These are phyloP conservation scores for Trichoderma afroharzianum DNA, from an alignment of 2,329 filamentous ascomycete genomes.

Conservation along the genomic window DNA sequence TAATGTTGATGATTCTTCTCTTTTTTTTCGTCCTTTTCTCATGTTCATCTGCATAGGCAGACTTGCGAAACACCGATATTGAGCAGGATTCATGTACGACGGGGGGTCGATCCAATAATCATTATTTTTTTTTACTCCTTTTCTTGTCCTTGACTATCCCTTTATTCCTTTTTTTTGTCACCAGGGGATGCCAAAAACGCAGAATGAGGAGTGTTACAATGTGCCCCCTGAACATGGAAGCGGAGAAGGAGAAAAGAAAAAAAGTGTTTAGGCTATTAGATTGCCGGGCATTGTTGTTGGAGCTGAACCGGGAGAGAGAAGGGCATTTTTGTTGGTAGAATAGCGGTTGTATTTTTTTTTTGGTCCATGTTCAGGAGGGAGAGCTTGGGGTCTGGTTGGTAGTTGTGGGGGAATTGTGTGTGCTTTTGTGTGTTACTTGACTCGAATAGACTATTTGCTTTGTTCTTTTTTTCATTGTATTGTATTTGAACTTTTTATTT, in stretches of 20 bases:
- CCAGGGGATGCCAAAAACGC: not conserved
- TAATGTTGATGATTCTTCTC: constrained; percentile 18
- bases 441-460: constrained; percentile 24
- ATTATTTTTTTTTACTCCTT: constrained; percentile 18
- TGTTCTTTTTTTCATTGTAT: constrained; percentile 15
- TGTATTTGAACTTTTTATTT: constrained; percentile 15
- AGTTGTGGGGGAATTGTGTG: not conserved
- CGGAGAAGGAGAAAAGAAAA: not conserved
- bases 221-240: constrained; percentile 17
- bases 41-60: constrained; percentile 13
- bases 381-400: not conserved
- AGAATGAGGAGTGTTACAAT: not conserved
- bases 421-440: constrained; percentile 13
- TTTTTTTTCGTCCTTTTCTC: constrained; percentile 2
- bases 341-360: not conserved
- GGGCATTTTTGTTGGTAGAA: not conserved
- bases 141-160: not conserved
- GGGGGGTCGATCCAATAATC: constrained; percentile 17
- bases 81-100: constrained; percentile 19
- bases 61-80: constrained; percentile 17
- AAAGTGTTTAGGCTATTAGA: not conserved
- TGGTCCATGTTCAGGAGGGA: not conserved
- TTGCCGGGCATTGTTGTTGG: not conserved
- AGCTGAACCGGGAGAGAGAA: not conserved
- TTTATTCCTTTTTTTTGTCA: not conserved